Percentiles rank a stretch among this genome's conserved stretches.
Evolutionary conservation across 2,329 filamentous ascomycete species (phyloP).

Genomic region (Venturiaceae sp.): DNA sequence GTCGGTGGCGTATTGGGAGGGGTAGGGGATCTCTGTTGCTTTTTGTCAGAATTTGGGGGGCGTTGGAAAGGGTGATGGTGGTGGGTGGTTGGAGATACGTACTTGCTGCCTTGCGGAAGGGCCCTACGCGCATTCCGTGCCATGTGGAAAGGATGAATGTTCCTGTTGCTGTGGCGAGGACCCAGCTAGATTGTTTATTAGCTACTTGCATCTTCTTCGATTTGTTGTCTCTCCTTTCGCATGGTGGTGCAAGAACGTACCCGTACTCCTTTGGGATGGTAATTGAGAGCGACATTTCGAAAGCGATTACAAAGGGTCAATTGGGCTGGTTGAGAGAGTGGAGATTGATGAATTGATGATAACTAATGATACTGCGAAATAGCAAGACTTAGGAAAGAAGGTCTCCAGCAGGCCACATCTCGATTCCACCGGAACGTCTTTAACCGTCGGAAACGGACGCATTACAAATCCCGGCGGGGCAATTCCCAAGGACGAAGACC

Average conservation of each 20-base stretch:
- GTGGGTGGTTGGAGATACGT: slow-evolving; percentile 22
- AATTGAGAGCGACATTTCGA: slow-evolving; percentile 20
- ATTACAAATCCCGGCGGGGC: not conserved
- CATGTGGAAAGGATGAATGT: slow-evolving; percentile 43
- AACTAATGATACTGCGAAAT: not conserved
- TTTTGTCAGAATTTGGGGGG: not conserved
- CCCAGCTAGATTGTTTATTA: slow-evolving; percentile 34
- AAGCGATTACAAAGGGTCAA: not conserved
- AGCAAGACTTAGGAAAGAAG: not conserved
- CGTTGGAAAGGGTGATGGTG: not conserved
- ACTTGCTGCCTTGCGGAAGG: slow-evolving; percentile 40
- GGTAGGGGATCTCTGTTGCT: not conserved
- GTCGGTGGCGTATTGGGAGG: no score
- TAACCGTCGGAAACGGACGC: not conserved
- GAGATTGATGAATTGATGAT: not conserved
- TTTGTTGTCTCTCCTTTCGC: not conserved
- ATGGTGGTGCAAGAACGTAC: not conserved
- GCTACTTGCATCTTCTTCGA: not conserved
- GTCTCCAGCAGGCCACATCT: not conserved
- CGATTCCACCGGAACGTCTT: not conserved
- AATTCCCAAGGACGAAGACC: not conserved
- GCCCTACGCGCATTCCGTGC: slow-evolving; percentile 38
- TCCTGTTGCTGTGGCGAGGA: slow-evolving; percentile 43
- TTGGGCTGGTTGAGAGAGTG: not conserved
- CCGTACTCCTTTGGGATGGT: slow-evolving; percentile 39